Evolutionary conservation across 257 asterid species (phyloP), one percentile per base, ranked within the genome.

Genomic region (Anisodus tanguticus): DNA sequence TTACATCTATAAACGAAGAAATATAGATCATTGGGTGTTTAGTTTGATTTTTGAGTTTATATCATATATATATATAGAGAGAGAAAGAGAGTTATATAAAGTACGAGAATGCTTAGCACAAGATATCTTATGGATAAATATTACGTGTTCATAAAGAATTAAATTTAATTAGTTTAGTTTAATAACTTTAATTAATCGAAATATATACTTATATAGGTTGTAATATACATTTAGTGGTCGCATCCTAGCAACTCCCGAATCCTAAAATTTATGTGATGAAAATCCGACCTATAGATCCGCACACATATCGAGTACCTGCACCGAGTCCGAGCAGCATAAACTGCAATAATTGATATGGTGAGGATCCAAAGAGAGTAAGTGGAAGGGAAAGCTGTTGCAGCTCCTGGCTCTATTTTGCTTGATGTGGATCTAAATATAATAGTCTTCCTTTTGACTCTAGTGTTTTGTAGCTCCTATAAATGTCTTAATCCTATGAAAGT

Each of bases 261-360:
- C 41, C 76, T 68, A 37, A 37, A 68, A 15, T 68, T 68, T 68
- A 37, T 68, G 76, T 68, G 22, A 37, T 68, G 51, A 68, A 68
- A 16, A 7, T 12, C 76, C 17, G 51, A 3, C 51, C 51, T 68
- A 68, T 68, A 43, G 51, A 68, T 68, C 10, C 9, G 5, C 72
- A 66, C 72, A 10, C 22, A 6, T 67, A 67, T 67, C 5, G 11
- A 19, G 74, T 67, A 67, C 51, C 6, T 37, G 76, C 12, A 37
- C 51, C 1, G 12, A 68, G 26, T 37, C 51, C 76, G 22, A 68
- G 49, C 49, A 37, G 15, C 76, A 37, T 68, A 5, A 37, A 49
- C 43, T 49, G 62, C 80, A 74, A 6, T 60, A 74, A 74, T 51
- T 49, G 62, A 74, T 45, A 19, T 74, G 62, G 81, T 49, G 81